Evolutionary conservation across 2,329 filamentous ascomycete genomes (phyloP).

Genomic region (Hymenotorrendiella dingleyae): DNA sequence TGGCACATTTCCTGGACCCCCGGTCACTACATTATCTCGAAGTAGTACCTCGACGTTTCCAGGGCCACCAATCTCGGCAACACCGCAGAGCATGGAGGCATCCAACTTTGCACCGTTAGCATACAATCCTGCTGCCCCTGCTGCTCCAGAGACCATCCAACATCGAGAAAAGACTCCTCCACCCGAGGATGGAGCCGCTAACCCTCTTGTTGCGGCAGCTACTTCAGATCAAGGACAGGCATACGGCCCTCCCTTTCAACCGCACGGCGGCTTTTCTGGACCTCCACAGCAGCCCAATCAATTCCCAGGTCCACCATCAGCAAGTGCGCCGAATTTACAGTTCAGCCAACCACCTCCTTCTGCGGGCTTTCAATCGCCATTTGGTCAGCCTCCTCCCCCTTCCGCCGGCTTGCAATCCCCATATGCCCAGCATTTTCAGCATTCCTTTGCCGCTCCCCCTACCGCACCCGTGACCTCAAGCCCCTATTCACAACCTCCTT

Average conservation of each 20-base stretch:
- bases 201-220: conserved; percentile 53
- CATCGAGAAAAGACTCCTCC: conserved; percentile 77
- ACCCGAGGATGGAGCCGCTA: conserved; percentile 57
- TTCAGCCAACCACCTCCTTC: conserved; percentile 11
- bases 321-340: conserved; percentile 10
- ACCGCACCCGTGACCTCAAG: conserved; percentile 10
- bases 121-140: conserved; percentile 74
- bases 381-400: conserved; percentile 9
- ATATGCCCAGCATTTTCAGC: conserved; percentile 21
- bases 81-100: conserved; percentile 32
- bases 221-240: conserved; percentile 50
- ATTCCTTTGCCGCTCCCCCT: conserved; percentile 24
- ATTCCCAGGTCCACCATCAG: conserved; percentile 32
- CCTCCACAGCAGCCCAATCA: conserved; percentile 19
- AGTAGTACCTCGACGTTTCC: conserved; percentile 15
- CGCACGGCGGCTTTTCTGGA: conserved; percentile 15
- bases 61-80: conserved; percentile 31
- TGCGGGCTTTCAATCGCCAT: conserved; percentile 14
- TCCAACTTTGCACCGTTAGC: conserved; percentile 57
- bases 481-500: conserved; percentile 14
- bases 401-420: conserved; percentile 19
- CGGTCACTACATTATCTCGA: neutral
- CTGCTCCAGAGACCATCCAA: conserved; percentile 63
- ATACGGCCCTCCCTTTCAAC: conserved; percentile 41
- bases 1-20: conserved; percentile 4